phyloP scores from a whole-genome alignment of 2,329 filamentous ascomycete species.

The Polychaeton citri region DNA sequence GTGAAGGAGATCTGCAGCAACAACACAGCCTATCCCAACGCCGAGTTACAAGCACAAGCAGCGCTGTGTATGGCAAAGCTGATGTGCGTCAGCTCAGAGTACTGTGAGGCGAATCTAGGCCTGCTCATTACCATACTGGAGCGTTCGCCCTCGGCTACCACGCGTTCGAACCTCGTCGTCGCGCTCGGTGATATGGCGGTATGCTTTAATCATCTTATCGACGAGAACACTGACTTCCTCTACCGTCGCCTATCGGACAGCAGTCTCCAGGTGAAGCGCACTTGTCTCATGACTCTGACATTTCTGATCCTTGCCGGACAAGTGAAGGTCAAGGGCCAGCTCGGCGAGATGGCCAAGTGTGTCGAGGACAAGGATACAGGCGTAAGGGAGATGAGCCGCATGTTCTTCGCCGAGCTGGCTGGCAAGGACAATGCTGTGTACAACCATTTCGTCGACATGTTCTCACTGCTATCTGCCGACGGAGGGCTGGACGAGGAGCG shows the following conservation, averaged over 20 bases:
- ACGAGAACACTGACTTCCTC: conserved; percentile 97
- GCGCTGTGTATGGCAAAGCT: conserved; percentile 93
- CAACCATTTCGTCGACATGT: conserved; percentile 99
- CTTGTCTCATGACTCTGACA: conserved; percentile 94
- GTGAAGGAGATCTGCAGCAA: conserved; percentile 90
- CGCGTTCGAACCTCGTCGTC: conserved; percentile 91
- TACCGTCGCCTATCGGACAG: conserved; percentile 85
- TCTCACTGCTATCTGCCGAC: conserved; percentile 78
- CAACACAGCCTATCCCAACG: conserved; percentile 82
- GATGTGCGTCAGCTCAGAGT: conserved; percentile 96
- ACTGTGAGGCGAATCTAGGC: conserved; percentile 84
- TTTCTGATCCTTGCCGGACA: conserved; percentile 95
- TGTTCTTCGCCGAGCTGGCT: conserved; percentile 97
- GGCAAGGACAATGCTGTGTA: conserved; percentile 99
- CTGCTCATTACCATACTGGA: conserved; percentile 97
- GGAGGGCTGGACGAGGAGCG: conserved; percentile 69
- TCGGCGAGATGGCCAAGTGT: conserved; percentile 98
- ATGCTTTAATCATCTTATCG: conserved; percentile 97
- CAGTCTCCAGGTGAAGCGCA: conserved; percentile 84
- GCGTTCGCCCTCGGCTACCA: conserved; percentile 79
- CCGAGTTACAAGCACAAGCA: conserved; percentile 80
- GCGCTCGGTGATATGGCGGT: conserved; percentile 98
- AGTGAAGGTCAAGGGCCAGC: conserved; percentile 97
- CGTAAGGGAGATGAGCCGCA: conserved; percentile 82
- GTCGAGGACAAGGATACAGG: conserved; percentile 91